Evolutionary conservation across 163 green algal species (phyloP), one percentile per base, ranked within the genome.

Genomic region (Coccomyxa subellipsoidea): DNA sequence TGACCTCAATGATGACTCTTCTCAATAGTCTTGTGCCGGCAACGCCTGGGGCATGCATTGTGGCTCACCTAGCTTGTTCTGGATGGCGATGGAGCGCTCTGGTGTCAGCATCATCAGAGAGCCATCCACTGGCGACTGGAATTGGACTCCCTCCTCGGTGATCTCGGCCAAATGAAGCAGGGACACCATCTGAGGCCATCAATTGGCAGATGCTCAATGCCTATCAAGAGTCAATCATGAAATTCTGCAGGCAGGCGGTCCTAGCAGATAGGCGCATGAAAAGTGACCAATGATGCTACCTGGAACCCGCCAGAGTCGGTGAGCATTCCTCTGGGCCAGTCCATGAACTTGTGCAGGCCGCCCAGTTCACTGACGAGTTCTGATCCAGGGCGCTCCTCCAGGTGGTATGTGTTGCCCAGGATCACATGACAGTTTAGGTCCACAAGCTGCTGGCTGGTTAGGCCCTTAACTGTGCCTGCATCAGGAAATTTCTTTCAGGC

Each of bases 351-450:
- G 87, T 99, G 96, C 72, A 99, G 90, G 10, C 96, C 95, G 8
- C 93, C 96, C 85, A 98, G 90, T 39, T 92, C 77, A 34, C 86
- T 87, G 23, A 99, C 89, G 10, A 96, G 73, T 12, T 96, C 93
- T 29, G 87, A 82, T 29, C 90, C 91, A 5, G 94, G 94, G 36
- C 94, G 86, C 81, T 93, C 95, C 72, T 95, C 94, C 54, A 99
- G 88, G 84, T 99, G 96, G 90, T 99, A 99, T 1, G 96, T 99
- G 92, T 99, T 99, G 47, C 95, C 96, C n/a, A 99, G 88, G 69
- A 99, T 94, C 53, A 98, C 87, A 80, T 99, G 95, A 88, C 94
- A 98, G 80, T 92, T 85, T 18, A 97, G 80, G 1, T 97, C 93
- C 80, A 93, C 83, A 53, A 99, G 88, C 87, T 98, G 94, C 73